These are phyloP conservation scores for Serendipita sp. DNA, from an alignment of 768 basidiomycete species.

Conservation along the genomic window DNA sequence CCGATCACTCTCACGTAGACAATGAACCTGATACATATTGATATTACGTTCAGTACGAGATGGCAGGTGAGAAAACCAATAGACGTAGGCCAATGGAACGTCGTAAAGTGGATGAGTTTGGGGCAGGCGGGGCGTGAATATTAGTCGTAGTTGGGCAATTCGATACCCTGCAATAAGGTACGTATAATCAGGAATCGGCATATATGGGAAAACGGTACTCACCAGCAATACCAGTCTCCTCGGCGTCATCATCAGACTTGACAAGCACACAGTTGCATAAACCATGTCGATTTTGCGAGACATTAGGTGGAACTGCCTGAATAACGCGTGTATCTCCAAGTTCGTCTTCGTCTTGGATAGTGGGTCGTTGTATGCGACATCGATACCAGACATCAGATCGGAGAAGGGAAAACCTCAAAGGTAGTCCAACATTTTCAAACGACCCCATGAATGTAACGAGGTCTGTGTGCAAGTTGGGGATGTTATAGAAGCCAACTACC, in stretches of 20 bases:
- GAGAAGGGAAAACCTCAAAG: constrained; percentile 12
- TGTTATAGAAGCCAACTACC: constrained; percentile 14
- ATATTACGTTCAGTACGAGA: constrained; percentile 14
- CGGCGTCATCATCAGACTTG: background rate
- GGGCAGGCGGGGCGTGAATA: constrained; percentile 9
- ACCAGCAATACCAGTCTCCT: background rate
- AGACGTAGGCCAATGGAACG: constrained; percentile 17
- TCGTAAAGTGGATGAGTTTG: background rate
- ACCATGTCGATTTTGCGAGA: constrained; percentile 13
- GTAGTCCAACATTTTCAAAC: constrained; percentile 13
- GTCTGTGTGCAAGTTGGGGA: constrained; percentile 13
- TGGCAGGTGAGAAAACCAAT: constrained; percentile 12
- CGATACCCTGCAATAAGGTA: constrained; percentile 11
- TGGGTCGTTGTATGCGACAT: constrained; percentile 15
- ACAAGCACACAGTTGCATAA: constrained; percentile 14
- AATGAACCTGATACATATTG: constrained; percentile 16
- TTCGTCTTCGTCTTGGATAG: constrained; percentile 12
- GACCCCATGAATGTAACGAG: constrained; percentile 13
- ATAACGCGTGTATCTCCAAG: constrained; percentile 14
- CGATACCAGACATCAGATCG: constrained; percentile 18
- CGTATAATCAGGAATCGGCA: background rate
- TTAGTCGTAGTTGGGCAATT: constrained; percentile 12
- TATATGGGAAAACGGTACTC: no score
- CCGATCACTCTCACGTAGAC: constrained; percentile 10
- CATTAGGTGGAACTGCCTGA: constrained; percentile 13